These are phyloP conservation scores for Globisporangium heterothallicum DNA, from an alignment of 352 stramenopile species.

Conservation along the genomic window DNA sequence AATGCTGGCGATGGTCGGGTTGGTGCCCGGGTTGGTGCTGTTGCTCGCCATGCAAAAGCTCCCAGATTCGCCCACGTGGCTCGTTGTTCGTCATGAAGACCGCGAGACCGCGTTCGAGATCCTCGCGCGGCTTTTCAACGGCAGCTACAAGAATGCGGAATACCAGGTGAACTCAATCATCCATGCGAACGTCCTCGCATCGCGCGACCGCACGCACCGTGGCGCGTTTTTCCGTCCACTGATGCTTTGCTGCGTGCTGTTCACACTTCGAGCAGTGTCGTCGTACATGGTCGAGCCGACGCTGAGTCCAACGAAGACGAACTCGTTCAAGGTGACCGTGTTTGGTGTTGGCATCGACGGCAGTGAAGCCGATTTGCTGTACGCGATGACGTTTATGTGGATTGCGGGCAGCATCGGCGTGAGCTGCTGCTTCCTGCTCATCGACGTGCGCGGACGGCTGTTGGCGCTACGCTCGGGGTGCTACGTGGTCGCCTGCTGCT, in stretches of 20 bases:
- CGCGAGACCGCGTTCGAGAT: slow-evolving; percentile 58
- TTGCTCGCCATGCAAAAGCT: slow-evolving; percentile 63
- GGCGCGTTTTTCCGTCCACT: slow-evolving; percentile 67
- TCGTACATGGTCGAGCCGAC: slow-evolving; percentile 43
- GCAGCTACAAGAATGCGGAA: slow-evolving; percentile 49
- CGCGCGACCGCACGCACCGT: slow-evolving; percentile 42
- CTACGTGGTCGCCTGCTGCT: slow-evolving; percentile 41
- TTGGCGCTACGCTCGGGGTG: slow-evolving; percentile 50
- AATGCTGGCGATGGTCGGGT: slow-evolving; percentile 42
- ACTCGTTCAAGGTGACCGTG: slow-evolving; percentile 50
- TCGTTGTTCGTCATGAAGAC: slow-evolving; percentile 69
- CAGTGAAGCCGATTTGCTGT: slow-evolving; percentile 43
- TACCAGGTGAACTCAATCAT: slow-evolving; percentile 70
- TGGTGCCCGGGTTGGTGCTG: slow-evolving; percentile 44
- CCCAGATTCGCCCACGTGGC: slow-evolving; percentile 75
- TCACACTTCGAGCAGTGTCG: slow-evolving; percentile 42
- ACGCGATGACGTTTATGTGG: slow-evolving; percentile 31
- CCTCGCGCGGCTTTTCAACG: slow-evolving; percentile 45
- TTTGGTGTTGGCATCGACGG: slow-evolving; percentile 55
- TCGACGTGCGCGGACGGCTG: slow-evolving; percentile 59
- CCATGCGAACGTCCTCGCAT: slow-evolving; percentile 60
- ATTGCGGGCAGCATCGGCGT: slow-evolving; percentile 44
- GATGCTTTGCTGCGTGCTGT: slow-evolving; percentile 47
- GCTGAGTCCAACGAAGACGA: slow-evolving; percentile 32
- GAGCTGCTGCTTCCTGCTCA: slow-evolving; percentile 46